Evolutionary conservation across 371 early-diverging fungal species (phyloP).

Genomic region (Rhizopus stolonifer): DNA sequence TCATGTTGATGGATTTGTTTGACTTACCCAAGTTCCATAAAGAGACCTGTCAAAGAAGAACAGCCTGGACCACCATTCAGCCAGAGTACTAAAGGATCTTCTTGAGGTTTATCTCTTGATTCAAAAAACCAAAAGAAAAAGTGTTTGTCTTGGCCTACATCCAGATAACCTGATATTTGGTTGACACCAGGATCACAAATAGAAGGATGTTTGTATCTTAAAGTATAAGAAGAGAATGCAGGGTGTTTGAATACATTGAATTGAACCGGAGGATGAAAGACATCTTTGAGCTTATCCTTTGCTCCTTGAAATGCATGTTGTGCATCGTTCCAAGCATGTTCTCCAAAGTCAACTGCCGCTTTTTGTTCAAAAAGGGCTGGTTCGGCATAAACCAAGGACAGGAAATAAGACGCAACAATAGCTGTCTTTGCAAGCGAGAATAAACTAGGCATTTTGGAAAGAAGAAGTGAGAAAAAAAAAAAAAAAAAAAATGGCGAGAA

Average conservation of each 20-base stretch:
- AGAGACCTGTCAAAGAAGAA: slow-evolving; percentile 69
- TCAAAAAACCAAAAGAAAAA: slow-evolving; percentile 80
- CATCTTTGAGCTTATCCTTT: slow-evolving; percentile 20
- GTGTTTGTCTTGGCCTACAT: slow-evolving; percentile 64
- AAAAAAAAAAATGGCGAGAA: too few species aligned
- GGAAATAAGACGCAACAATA: slow-evolving; percentile 19
- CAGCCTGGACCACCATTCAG: slow-evolving; percentile 82
- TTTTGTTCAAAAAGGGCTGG: slow-evolving; percentile 27
- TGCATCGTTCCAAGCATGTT: slow-evolving; percentile 27
- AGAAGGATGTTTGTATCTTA: slow-evolving; percentile 72
- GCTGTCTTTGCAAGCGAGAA: neutral
- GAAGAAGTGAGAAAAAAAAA: too few species aligned
- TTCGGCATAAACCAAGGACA: slow-evolving; percentile 21
- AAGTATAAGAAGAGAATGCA: slow-evolving; percentile 69
- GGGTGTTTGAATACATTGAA: slow-evolving; percentile 52
- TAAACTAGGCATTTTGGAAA: neutral
- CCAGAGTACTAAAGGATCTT: slow-evolving; percentile 75
- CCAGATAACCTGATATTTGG: slow-evolving; percentile 71
- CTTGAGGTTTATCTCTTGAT: slow-evolving; percentile 60
- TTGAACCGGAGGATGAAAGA: slow-evolving; percentile 19
- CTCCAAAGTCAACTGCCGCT: slow-evolving; percentile 21
- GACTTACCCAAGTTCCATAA: slow-evolving; percentile 72
- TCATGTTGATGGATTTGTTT: neutral
- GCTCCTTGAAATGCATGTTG: slow-evolving; percentile 20
- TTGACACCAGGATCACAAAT: slow-evolving; percentile 49